Evolutionary conservation across 306 rosid species (phyloP).

Genomic region (Trifolium repens): DNA sequence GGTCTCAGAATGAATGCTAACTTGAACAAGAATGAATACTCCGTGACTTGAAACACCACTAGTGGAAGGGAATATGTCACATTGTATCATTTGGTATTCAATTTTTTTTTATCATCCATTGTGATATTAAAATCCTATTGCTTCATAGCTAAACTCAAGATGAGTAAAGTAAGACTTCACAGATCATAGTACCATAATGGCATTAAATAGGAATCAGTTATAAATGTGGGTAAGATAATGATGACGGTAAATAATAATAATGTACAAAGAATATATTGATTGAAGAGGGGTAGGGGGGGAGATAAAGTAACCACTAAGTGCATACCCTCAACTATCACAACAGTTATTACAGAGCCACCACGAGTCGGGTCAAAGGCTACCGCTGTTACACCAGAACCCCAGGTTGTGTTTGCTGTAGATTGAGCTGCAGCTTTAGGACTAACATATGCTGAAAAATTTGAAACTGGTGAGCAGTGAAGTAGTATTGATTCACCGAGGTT

Average conservation of each 20-base stretch:
- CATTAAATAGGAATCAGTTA: background rate
- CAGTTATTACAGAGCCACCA: constrained; percentile 94
- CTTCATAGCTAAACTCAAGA: constrained; percentile 12
- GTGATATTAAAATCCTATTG: constrained; percentile 29
- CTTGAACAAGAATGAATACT: constrained; percentile 25
- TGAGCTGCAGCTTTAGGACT: constrained; percentile 95
- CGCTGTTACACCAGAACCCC: constrained; percentile 98
- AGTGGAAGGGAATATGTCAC: constrained; percentile 20
- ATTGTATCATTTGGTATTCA: constrained; percentile 29
- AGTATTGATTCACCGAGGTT: constrained; percentile 63
- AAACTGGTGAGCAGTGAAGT: constrained; percentile 97
- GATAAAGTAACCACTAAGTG: constrained; percentile 33
- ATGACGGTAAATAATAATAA: constrained; percentile 3
- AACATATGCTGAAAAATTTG: constrained; percentile 95
- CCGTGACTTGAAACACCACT: constrained; percentile 1
- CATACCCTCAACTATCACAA: constrained; percentile 90
- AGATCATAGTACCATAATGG: background rate
- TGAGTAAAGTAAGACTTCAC: background rate
- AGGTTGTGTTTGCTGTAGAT: constrained; percentile 87
- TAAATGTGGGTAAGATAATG: constrained; percentile 19
- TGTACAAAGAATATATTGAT: constrained; percentile 1
- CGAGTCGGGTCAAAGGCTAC: constrained; percentile 95
- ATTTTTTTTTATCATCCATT: background rate
- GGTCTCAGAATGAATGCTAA: constrained; percentile 28
- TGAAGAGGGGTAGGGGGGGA: background rate